Evolutionary conservation across 2,329 filamentous ascomycete species (phyloP).

Genomic region (Penicillium crustosum): DNA sequence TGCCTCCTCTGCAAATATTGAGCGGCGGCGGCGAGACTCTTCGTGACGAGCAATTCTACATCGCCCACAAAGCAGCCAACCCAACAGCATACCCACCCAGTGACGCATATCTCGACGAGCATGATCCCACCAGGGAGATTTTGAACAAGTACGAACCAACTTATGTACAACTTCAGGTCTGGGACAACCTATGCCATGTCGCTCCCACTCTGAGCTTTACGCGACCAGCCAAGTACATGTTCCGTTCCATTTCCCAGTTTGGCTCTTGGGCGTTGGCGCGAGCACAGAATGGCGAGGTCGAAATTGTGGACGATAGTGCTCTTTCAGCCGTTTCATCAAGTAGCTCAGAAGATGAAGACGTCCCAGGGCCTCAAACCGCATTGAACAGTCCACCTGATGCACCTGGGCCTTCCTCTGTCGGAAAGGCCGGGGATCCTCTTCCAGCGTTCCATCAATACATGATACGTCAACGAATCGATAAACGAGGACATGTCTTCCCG

Average conservation of each 20-base stretch:
- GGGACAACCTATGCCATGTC: slow-evolving; percentile 94
- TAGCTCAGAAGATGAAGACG: slow-evolving; percentile 21
- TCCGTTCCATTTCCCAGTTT: slow-evolving; percentile 86
- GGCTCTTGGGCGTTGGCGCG: slow-evolving; percentile 85
- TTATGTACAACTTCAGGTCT: slow-evolving; percentile 89
- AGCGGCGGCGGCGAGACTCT: slow-evolving; percentile 86
- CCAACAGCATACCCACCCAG: slow-evolving; percentile 73
- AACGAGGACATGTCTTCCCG: slow-evolving; percentile 71
- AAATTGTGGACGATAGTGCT: slow-evolving; percentile 75
- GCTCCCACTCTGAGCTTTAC: slow-evolving; percentile 93
- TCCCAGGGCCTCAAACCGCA: slow-evolving; percentile 1
- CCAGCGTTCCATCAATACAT: slow-evolving; percentile 80
- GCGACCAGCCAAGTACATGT: slow-evolving; percentile 95
- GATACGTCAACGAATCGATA: slow-evolving; percentile 84
- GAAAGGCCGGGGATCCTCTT: slow-evolving; percentile 81
- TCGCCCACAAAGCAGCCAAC: slow-evolving; percentile 91
- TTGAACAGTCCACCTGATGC: slow-evolving; percentile 11
- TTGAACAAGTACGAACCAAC: slow-evolving; percentile 74
- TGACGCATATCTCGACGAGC: slow-evolving; percentile 62
- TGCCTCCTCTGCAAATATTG: slow-evolving; percentile 84
- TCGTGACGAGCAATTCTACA: slow-evolving; percentile 89
- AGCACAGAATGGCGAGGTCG: slow-evolving; percentile 76
- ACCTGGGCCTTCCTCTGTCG: slow-evolving; percentile 54
- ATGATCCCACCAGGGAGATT: slow-evolving; percentile 54
- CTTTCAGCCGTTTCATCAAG: slow-evolving; percentile 72